These are phyloP conservation scores for Chrysanthemum lavandulifolium DNA, from an alignment of 129 eudicot species.

Conservation along the genomic window DNA sequence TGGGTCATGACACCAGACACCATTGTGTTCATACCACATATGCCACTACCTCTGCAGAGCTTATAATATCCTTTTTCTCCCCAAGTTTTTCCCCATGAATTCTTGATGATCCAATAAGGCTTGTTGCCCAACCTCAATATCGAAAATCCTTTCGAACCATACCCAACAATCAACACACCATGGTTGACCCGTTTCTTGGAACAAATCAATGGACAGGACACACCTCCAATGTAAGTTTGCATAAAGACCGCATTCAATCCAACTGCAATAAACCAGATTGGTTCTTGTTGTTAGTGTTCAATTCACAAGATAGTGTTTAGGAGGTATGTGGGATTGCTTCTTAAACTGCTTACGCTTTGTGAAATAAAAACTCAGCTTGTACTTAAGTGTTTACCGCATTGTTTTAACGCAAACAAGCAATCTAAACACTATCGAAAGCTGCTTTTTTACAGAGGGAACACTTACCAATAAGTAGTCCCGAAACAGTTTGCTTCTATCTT, in stretches of 20 bases:
- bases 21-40: slow-evolving; percentile 91
- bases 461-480: too few species aligned
- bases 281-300: not conserved
- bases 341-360: too few species aligned
- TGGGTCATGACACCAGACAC: slow-evolving; percentile 70
- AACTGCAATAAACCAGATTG: slow-evolving; percentile 34
- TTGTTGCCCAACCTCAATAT: slow-evolving; percentile 66
- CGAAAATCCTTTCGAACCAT: slow-evolving; percentile 77
- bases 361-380: too few species aligned
- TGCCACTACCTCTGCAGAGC: slow-evolving; percentile 68
- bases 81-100: slow-evolving; percentile 90
- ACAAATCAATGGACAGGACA: slow-evolving; percentile 84
- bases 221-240: slow-evolving; percentile 97
- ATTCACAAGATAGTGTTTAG: not conserved
- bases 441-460: too few species aligned
- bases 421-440: too few species aligned
- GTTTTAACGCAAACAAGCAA: too few species aligned
- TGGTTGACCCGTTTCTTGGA: slow-evolving; percentile 71
- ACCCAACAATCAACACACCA: slow-evolving; percentile 85
- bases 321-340: too few species aligned
- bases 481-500: too few species aligned
- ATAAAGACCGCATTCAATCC: slow-evolving; percentile 85
- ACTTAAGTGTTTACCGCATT: too few species aligned
- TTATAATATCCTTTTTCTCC: slow-evolving; percentile 81
- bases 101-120: slow-evolving; percentile 91